Conservation (phyloP, 106 monocot genomes). For the Dactylorhiza incarnata region DNA sequence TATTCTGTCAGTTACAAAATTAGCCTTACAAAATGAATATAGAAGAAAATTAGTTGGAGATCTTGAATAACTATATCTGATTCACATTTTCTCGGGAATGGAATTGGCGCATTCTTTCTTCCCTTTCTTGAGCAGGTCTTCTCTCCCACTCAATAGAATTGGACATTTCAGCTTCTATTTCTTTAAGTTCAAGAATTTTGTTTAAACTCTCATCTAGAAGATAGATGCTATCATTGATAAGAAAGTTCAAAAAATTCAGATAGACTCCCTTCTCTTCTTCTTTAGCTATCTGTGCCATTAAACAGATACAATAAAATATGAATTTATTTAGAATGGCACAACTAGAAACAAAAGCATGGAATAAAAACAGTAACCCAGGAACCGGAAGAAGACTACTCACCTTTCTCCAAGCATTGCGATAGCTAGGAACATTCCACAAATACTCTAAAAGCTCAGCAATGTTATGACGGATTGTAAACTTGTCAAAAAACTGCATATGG, state of each 20-base stretch:
- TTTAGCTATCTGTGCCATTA: conserved; percentile 68
- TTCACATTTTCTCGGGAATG: conserved; percentile 85
- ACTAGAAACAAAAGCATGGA: not conserved
- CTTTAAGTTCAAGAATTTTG: conserved; percentile 95
- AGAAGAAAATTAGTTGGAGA: not conserved
- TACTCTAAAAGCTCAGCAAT: conserved; percentile 96
- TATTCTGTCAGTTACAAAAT: not conserved
- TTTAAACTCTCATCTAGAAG: conserved; percentile 99
- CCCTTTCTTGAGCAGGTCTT: conserved; percentile 84
- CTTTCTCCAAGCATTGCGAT: conserved; percentile 74
- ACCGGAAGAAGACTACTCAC: conserved; percentile 22
- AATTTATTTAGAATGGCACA: not conserved
- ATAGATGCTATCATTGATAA: conserved; percentile 98
- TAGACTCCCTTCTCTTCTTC: conserved; percentile 98
- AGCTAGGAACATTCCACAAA: conserved; percentile 91
- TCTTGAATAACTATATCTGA: conserved; percentile 5
- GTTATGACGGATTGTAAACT: conserved; percentile 93
- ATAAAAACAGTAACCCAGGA: not conserved
- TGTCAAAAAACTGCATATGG: conserved; percentile 92
- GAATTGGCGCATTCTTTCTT: conserved; percentile 75
- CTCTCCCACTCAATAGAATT: conserved; percentile 84
- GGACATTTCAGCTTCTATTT: conserved; percentile 91
- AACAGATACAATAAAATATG: not conserved
- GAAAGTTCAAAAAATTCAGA: conserved; percentile 94
- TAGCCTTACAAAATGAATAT: not conserved